Evolutionary conservation across 2,329 filamentous ascomycete genomes (phyloP), one percentile per base, ranked within the genome.

Genomic region (Penicillium paneum): DNA sequence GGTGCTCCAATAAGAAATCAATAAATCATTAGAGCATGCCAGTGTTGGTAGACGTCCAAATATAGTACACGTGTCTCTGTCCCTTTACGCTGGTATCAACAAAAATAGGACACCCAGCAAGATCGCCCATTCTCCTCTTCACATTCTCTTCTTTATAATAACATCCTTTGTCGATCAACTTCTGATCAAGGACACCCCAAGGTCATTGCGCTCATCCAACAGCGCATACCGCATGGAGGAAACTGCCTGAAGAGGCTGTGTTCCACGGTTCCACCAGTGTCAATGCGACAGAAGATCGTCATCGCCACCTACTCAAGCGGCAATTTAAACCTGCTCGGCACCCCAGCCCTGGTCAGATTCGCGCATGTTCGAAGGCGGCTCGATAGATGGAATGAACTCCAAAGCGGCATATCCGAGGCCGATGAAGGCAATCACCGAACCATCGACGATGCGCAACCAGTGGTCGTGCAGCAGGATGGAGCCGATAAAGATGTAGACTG

Each of bases 401-500:
- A 91, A 82, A 44, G 77, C 85, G 62, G 83, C 77, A 77, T 97
- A 99, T 58, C 73, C 88, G 57, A 97, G 70, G 64, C 94, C 94
- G 60, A 90, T 78, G 49, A 94, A 66, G 48, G 87, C 91, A 63
- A 97, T 81, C 64, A 95, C 80, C 48, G 84, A 82, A 63, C 91
- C 94, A 24, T 90, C 85, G 54, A 96, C 84, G 70, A 86, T 85
- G 70, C 86, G 87, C 66, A 89, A 79, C 68, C 84, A 78, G 59
- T 79, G 70, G 61, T 81, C 75, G 64, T 90, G 85, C 53, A 97
- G 83, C 54, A 96, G 83, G 66, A 97, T 88, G 64, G 85, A 89
- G 63, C 93, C 94, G 67, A 96, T 81, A 76, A 99, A 97, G 76
- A 97, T 83, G 83, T 99, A 99, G 81, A 99, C 92, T 96, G 5